Evolutionary conservation across 257 asterid genomes (phyloP).

Genomic region (Gentiana macrophylla): DNA sequence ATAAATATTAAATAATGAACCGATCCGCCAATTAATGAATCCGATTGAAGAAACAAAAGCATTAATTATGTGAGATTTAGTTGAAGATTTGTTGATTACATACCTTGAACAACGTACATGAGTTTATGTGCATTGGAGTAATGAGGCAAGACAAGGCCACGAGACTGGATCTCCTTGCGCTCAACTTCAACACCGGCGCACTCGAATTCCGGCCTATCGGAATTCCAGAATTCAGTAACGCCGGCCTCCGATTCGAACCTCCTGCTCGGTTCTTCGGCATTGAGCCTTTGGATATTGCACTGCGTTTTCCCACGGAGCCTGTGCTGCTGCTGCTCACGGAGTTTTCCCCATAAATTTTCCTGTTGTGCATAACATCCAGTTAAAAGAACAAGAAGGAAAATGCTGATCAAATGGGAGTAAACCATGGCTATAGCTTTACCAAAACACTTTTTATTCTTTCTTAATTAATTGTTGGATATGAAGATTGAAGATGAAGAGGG

Average conservation of each 20-base stretch:
- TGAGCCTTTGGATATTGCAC: slow-evolving; percentile 27
- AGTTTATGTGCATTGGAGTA: slow-evolving; percentile 47
- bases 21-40: too few species aligned
- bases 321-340: slow-evolving; percentile 32
- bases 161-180: too few species aligned
- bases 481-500: slow-evolving; percentile 5
- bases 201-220: too few species aligned
- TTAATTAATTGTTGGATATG: slow-evolving; percentile 14
- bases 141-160: neutral
- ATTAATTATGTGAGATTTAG: neutral
- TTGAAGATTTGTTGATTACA: too few species aligned
- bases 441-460: neutral
- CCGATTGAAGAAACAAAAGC: neutral
- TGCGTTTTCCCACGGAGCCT: slow-evolving; percentile 31
- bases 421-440: slow-evolving; percentile 16
- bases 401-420: slow-evolving; percentile 3
- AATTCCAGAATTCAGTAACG: too few species aligned
- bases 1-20: too few species aligned
- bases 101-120: slow-evolving; percentile 38
- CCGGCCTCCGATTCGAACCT: too few species aligned
- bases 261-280: too few species aligned
- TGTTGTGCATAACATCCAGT: slow-evolving; percentile 23
- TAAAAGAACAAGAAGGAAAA: slow-evolving; percentile 21
- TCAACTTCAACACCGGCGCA: too few species aligned
- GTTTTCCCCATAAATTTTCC: slow-evolving; percentile 14